Evolutionary conservation across 1,284 basidiomycete genomes (phyloP), one percentile per base, ranked within the genome.

Genomic region (Clitocybe nebularis): DNA sequence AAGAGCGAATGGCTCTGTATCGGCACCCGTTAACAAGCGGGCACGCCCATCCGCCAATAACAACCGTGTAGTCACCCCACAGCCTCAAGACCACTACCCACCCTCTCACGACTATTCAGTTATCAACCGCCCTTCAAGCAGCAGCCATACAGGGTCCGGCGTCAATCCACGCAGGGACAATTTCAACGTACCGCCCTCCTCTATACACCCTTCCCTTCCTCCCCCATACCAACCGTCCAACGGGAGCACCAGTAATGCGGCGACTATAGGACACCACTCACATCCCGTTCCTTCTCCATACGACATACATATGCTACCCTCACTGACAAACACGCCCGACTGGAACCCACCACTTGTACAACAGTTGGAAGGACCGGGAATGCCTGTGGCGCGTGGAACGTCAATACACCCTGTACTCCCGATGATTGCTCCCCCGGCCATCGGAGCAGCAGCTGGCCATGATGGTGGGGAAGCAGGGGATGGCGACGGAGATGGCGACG

Each of bases 351-450:
- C 69, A 6, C 72, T 69, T 23, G 71, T 72, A 10, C 62, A 64
- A 20, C 78, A 79, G 47, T 66, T 87, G n/a, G 82, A 84, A 53
- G 84, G 84, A 3, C 84, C 84, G 3, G 84, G 84, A 0, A 81
- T 87, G 78, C 83, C 84, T 11, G 72, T 81, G 5, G 68, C 73
- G 32, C 67, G 78, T 37, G 69, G 60, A 21, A 52, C 64, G 36
- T 67, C 63, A 16, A 58, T 61, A 41, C 68, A 63, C 46, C 47
- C 48, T 36, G 52, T 52, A 22, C 52, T 54, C n/a, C 53, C 53
- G 16, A 45, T 51, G 25, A 53, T 51, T 37, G 43, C 55, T n/a
- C 44, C 46, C 9, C 43, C 50, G 22, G 32, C 48, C 10, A 44
- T 51, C 10, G 52, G 44, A 6, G 52, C 45, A 6, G 48, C 49